Percentiles rank a stretch among this genome's conserved stretches.
phyloP scores from a whole-genome alignment of 129 eudicot species.

The Flaveria trinervia region DNA sequence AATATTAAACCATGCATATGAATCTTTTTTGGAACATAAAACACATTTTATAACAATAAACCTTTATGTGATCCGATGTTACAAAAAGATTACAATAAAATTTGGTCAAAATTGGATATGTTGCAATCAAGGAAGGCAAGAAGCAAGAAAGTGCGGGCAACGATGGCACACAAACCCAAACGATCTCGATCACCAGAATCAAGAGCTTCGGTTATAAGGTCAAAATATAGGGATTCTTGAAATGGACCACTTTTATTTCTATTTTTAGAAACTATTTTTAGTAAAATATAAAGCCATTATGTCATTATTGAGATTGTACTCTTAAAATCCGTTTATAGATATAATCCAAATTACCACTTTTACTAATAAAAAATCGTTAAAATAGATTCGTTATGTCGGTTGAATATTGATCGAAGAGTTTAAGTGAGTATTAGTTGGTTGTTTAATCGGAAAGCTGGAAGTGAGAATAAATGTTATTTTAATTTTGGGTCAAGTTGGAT shows the following conservation, averaged over 20 bases:
- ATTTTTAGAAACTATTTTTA: not conserved
- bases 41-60: not conserved
- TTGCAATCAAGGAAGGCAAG: conserved; percentile 27
- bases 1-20: not conserved
- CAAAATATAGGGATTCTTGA: conserved; percentile 29
- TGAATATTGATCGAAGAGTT: too few relatives aligned
- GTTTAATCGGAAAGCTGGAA: too few relatives aligned
- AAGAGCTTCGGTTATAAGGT: conserved; percentile 30
- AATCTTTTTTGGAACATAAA: conserved; percentile 29
- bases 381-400: not conserved
- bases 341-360: not conserved
- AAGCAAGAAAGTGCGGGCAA: conserved; percentile 28
- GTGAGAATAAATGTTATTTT: too few relatives aligned
- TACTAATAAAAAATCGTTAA: not conserved
- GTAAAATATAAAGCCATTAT: conserved; percentile 2
- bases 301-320: conserved; percentile 9
- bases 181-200: conserved; percentile 27
- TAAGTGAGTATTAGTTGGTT: too few relatives aligned
- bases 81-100: conserved; percentile 18
- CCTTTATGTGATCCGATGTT: conserved; percentile 39
- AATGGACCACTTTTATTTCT: conserved; percentile 21
- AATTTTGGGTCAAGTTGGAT: too few relatives aligned
- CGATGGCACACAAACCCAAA: conserved; percentile 30
- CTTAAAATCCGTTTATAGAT: not conserved
- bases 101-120: conserved; percentile 17